Evolutionary conservation across 805 yeast genomes (phyloP), one percentile per base, ranked within the genome.

Genomic region (Kuraishia ogatae): DNA sequence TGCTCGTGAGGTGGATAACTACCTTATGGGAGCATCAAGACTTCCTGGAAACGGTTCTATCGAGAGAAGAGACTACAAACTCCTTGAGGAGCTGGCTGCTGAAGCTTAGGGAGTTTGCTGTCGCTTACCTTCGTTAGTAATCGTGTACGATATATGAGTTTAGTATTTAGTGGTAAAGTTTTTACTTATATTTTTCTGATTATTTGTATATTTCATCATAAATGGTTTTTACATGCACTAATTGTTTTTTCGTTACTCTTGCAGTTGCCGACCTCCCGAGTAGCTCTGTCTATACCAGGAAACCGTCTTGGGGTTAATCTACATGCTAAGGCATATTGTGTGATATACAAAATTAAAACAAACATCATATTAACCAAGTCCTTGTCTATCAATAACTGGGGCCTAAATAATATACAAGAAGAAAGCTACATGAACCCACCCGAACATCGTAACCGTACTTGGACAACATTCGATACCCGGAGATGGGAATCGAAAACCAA

Each of bases 41-140:
- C 79, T 94, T 64, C 98, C 99, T 58, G 97, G 97, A 50, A 89
- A 88, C 68, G 98, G 98, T 55, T 86, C 96, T 47, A 87, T 94
- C 67, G 89, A 86, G 64, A 89, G 85, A 72, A 84, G 97, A 71
- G 84, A 87, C 71, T 89, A 79, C 71, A 83, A 81, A 64, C 72
- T 89, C 61, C 75, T 87, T 66, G 92, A 85, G 71, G 93, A 87
- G 66, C 75, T 88, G 62, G 90, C 90, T 50, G 81, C 84, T 58
- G 79, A 80, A 65, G 79, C 78, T 28, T 81, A 66, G 61, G n/a
- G 5, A 17, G n/a, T 20, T 24, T 19, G 43, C 13, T 48, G 19
- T 7, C 47, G 20, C n/a, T 29, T 19, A 19, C 21, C 35, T 43
- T 21, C 17, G 43, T 10, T 35, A 35, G 3, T 28, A 23, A 23